These are phyloP conservation scores for Teratosphaeria pseudoeucalypti DNA, from an alignment of 2,329 filamentous ascomycete species.

Conservation along the genomic window DNA sequence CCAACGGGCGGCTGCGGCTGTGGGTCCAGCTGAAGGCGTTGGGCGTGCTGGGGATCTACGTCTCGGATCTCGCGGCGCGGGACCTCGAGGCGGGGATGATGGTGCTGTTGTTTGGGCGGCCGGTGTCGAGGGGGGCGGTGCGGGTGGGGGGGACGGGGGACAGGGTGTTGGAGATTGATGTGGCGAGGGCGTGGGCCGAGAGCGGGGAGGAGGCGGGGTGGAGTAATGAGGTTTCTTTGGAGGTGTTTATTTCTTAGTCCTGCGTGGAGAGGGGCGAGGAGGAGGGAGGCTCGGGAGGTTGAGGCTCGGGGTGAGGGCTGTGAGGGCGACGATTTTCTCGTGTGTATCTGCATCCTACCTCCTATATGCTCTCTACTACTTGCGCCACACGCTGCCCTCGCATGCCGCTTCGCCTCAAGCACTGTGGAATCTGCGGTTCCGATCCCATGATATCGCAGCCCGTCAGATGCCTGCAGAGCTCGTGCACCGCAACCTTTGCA, in stretches of 20 bases:
- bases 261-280: neutral
- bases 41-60: constrained; percentile 66
- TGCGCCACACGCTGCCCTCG: too few relatives aligned
- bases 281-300: neutral
- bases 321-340: too few relatives aligned
- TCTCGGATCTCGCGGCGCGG: constrained; percentile 56
- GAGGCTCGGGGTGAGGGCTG: neutral
- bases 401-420: too few relatives aligned
- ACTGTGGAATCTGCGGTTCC: too few relatives aligned
- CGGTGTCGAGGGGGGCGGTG: constrained; percentile 59
- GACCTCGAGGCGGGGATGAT: constrained; percentile 20
- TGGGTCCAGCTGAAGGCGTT: constrained; percentile 68
- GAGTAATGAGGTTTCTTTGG: constrained; percentile 69
- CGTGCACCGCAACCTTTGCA: too few relatives aligned
- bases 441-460: too few relatives aligned
- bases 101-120: constrained; percentile 57
- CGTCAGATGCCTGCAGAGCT: too few relatives aligned
- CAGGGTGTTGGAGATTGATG: constrained; percentile 64
- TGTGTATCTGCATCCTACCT: too few relatives aligned
- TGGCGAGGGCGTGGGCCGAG: constrained; percentile 66
- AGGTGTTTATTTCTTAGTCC: constrained; percentile 37
- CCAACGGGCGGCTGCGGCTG: constrained; percentile 53
- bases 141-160: neutral
- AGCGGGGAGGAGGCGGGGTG: constrained; percentile 60
- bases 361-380: too few relatives aligned